Evolutionary conservation across 192 early-diverging fungal species (phyloP).

Genomic region (Coemansia umbellata): DNA sequence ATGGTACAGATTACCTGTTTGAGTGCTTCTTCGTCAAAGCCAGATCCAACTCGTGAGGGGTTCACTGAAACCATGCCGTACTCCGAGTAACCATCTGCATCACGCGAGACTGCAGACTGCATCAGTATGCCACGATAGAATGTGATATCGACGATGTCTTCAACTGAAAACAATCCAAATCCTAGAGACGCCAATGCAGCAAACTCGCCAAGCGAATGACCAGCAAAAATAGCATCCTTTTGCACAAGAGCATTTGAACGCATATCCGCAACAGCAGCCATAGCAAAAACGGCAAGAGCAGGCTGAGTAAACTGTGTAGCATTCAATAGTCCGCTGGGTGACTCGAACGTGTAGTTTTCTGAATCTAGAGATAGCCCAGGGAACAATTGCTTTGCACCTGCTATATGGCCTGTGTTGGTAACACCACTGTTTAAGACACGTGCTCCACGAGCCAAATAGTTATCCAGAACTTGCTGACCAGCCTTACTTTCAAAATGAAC

Average conservation of each 20-base stretch:
- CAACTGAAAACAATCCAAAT: constrained; percentile 54
- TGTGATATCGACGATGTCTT: constrained; percentile 77
- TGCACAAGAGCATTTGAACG: constrained; percentile 75
- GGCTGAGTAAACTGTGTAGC: constrained; percentile 95
- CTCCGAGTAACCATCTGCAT: constrained; percentile 71
- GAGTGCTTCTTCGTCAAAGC: constrained; percentile 70
- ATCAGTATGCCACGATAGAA: constrained; percentile 95
- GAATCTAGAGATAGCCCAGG: background rate
- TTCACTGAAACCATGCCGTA: constrained; percentile 95
- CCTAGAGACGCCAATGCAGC: constrained; percentile 77
- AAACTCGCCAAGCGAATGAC: constrained; percentile 92
- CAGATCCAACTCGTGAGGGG: constrained; percentile 72
- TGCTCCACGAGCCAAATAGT: background rate
- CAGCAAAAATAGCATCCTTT: constrained; percentile 77
- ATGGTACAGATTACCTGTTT: constrained; percentile 63
- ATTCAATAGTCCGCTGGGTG: constrained; percentile 76
- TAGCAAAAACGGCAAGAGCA: constrained; percentile 78
- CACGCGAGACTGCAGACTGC: constrained; percentile 86
- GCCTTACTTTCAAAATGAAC: constrained; percentile 20
- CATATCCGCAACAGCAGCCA: constrained; percentile 87
- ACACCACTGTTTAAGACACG: too few species aligned
- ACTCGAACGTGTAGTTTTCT: constrained; percentile 34
- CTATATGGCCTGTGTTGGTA: too few species aligned
- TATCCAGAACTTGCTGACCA: background rate
- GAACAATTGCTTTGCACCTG: too few species aligned